Evolutionary conservation across 2,329 filamentous ascomycete species (phyloP), one percentile per base, ranked within the genome.

Genomic region (Botrytis hyacinthi): DNA sequence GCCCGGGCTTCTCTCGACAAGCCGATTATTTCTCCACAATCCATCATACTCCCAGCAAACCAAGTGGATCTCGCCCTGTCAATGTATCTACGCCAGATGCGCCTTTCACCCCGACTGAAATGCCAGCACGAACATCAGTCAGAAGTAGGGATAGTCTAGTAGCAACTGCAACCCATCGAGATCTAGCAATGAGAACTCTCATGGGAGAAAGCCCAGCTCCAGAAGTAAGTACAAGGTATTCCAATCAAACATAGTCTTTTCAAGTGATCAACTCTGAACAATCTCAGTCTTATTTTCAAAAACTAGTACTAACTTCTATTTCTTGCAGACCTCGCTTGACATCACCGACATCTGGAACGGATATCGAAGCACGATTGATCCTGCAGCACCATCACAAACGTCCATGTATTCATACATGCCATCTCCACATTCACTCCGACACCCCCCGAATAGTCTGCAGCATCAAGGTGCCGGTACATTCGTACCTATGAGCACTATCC

Each of bases 141-240:
- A 69, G 66, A 44, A 69, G 66, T 42, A 37, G 66, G 12, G 66
- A 57, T 9, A 69, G 66, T 42, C n/a, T 69, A 16, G 6, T 69
- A 22, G 48, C 51, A 42, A 37, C 66, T 32, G 66, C 35, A 20
- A n/a, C 51, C 8, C 66, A 69, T 57, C 35, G 66, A 42, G n/a
- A 69, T 12, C n/a, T 42, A 26, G 66, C 66, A 22, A 29, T 69
- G 37, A 69, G 54, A 29, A 57, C 10, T 16, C 46, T 69, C 35
- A n/a, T 69, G 8, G 66, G 66, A 57, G 48, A 69, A 14, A 69
- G 16, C 5, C 18, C 48, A 42, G n/a, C n/a, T 32, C 48, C 37
- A 14, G n/a, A 69, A 29, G 66, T 69, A 69, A 69, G 66, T 69
- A 32, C 37, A 44, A 42, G 35, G 26, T 32, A 9, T 57, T 32